phyloP scores from a whole-genome alignment of 2,329 filamentous ascomycete species.

The Pseudopyricularia javanii region DNA sequence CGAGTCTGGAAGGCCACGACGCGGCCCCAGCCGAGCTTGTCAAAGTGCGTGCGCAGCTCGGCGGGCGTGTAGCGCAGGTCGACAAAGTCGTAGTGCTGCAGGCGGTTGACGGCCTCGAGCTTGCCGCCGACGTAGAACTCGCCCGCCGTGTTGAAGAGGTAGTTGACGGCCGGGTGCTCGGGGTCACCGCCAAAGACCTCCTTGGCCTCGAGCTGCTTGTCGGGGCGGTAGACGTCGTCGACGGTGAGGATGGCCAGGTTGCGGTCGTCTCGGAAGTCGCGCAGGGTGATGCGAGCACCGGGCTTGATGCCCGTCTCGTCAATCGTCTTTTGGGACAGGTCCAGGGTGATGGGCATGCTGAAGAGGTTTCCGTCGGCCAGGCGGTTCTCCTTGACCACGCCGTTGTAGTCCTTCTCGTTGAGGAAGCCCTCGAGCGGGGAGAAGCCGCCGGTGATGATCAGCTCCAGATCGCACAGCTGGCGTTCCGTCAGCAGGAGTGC shows the following conservation, averaged over 20 bases:
- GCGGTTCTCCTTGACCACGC: constrained; percentile 79
- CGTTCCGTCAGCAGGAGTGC: constrained; percentile 80
- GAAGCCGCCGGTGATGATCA: constrained; percentile 96
- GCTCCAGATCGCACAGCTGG: constrained; percentile 93
- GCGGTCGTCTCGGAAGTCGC: constrained; percentile 91
- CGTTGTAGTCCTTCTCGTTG: constrained; percentile 93
- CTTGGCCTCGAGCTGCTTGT: constrained; percentile 87
- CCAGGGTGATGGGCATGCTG: constrained; percentile 92
- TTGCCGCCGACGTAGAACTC: constrained; percentile 95
- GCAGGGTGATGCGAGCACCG: constrained; percentile 73
- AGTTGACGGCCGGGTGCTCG: constrained; percentile 84
- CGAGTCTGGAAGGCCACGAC: constrained; percentile 98
- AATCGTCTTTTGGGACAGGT: constrained; percentile 65
- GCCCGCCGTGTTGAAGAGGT: constrained; percentile 67
- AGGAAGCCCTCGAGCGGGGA: constrained; percentile 97
- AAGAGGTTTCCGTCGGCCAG: constrained; percentile 84
- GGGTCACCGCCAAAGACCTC: constrained; percentile 89
- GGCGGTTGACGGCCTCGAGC: constrained; percentile 85
- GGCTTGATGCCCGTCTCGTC: constrained; percentile 64
- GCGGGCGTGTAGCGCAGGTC: constrained; percentile 87
- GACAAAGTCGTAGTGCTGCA: constrained; percentile 98
- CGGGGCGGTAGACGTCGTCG: constrained; percentile 86
- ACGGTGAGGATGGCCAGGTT: constrained; percentile 93
- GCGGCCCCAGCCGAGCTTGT: constrained; percentile 97
- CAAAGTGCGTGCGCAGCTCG: constrained; percentile 90